A percentile compares a stretch with the other conserved stretches of the same genome.
These are phyloP conservation scores for Amanita rimosa DNA, from an alignment of 768 basidiomycete genomes.

Conservation along the genomic window DNA sequence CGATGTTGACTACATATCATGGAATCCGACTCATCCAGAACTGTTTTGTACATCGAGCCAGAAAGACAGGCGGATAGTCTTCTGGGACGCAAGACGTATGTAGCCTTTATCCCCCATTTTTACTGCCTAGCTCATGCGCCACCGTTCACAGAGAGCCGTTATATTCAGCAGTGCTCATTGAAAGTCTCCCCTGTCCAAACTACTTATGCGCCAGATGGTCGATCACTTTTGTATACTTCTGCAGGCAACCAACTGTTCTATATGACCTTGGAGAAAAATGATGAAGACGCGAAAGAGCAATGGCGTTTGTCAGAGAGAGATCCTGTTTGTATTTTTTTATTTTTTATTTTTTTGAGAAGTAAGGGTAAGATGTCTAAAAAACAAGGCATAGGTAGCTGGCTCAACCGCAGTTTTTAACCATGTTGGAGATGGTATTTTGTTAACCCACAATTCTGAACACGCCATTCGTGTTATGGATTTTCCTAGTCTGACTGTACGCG, in stretches of 20 bases:
- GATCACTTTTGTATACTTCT: slow-evolving; percentile 51
- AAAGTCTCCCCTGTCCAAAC: slow-evolving; percentile 57
- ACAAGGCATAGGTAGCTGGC: slow-evolving; percentile 29
- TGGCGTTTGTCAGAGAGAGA: slow-evolving; percentile 41
- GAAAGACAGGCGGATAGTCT: slow-evolving; percentile 63
- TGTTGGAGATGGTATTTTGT: slow-evolving; percentile 57
- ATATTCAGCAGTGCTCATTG: slow-evolving; percentile 45
- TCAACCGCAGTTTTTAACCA: slow-evolving; percentile 72
- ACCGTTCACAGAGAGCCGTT: slow-evolving; percentile 46
- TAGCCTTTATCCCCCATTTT: slow-evolving; percentile 3
- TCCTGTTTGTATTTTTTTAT: slow-evolving; percentile 19
- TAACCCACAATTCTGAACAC: slow-evolving; percentile 54
- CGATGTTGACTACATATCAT: slow-evolving; percentile 73
- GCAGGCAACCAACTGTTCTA: slow-evolving; percentile 50
- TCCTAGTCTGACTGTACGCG: slow-evolving; percentile 45
- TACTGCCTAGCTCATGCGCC: neutral
- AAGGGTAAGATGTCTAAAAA: neutral
- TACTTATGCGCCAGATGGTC: slow-evolving; percentile 65
- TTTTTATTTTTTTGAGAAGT: too few species aligned
- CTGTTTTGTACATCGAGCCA: slow-evolving; percentile 73
- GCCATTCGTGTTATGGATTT: slow-evolving; percentile 61
- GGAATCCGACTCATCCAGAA: slow-evolving; percentile 81
- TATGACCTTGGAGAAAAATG: slow-evolving; percentile 43
- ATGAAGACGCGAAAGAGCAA: slow-evolving; percentile 35
- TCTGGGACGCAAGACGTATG: slow-evolving; percentile 81